phyloP scores from a whole-genome alignment of 805 yeast genomes.

The Yarrowia deformans region DNA sequence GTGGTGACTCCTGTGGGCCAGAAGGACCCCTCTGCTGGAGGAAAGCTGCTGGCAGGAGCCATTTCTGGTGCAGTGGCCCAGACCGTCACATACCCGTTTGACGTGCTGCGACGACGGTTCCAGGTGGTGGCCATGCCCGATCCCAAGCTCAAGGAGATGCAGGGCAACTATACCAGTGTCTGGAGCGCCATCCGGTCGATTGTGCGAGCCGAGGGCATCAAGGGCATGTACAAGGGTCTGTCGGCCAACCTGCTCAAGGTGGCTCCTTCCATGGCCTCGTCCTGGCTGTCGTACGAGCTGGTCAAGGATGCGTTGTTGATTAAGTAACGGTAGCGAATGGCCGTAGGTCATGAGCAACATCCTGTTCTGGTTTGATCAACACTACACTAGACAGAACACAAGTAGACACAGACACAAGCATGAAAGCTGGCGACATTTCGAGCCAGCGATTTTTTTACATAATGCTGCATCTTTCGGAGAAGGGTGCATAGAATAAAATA shows the following conservation, averaged over 20 bases:
- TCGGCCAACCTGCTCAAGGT: slow-evolving; percentile 84
- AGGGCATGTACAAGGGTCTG: slow-evolving; percentile 71
- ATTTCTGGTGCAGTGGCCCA: slow-evolving; percentile 89
- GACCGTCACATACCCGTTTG: slow-evolving; percentile 89
- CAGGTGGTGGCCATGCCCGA: slow-evolving; percentile 81
- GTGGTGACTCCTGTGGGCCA: slow-evolving; percentile 52
- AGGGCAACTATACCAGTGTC: slow-evolving; percentile 65
- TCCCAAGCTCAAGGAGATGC: slow-evolving; percentile 63
- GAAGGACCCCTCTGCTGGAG: slow-evolving; percentile 54
- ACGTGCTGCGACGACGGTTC: slow-evolving; percentile 83
- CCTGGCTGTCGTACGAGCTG: slow-evolving; percentile 88
- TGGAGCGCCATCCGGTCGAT: slow-evolving; percentile 75
- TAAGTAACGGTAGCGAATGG: background rate
- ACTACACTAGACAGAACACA: no score
- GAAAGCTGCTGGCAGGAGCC: slow-evolving; percentile 81
- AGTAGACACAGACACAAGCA: slow-evolving; percentile 6
- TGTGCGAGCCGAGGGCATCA: slow-evolving; percentile 76
- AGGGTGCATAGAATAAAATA: slow-evolving; percentile 1
- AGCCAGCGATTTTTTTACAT: background rate
- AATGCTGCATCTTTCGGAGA: background rate
- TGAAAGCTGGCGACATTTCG: background rate
- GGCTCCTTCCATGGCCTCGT: slow-evolving; percentile 94
- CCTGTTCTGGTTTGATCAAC: no score
- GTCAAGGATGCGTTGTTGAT: slow-evolving; percentile 55
- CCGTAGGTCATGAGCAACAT: no score